Evolutionary conservation across 805 yeast species (phyloP), one percentile per base, ranked within the genome.

Genomic region (Metschnikowia koreensis): DNA sequence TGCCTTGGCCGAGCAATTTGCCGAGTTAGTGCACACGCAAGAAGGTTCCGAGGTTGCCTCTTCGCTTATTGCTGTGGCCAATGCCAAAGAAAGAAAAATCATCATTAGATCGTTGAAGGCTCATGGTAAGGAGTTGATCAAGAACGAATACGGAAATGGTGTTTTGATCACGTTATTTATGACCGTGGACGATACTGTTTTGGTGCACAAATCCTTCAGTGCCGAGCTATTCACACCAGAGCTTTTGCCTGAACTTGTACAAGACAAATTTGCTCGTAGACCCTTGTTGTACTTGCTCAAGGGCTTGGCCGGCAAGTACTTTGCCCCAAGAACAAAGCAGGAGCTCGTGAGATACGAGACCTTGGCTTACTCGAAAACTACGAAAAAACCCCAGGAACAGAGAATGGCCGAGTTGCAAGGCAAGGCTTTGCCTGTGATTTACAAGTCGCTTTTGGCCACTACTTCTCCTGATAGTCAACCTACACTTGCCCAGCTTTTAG

Each of bases 1-100:
- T 55, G 73, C 90, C 41, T 74, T 93, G 55, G 81, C 83, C 48
- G 97, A 92, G 64, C 97, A 91, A 67, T 79, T 90, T 67, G 96
- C 97, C 16, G 97, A 93, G 72, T 79, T 93, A 67, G 97, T 92
- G 33, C 99, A 93, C 68, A 93, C 99, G 0, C 86, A 85, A 49
- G 97, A 92, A 68, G 99, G 99, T 59, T 75, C 93, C 45, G 96
- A 89, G 61, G 97, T 91, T 53, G 97, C 97, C 0, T 83, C 88
- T 61, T 80, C 84, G 31, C 76, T 89, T 56, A 78, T 93, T 53
- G 89, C 97, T 1, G 77, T 79, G 51, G 93, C 97, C 34, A 87
- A 76, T 57, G 97, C 98, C 27, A 93, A 93, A 73, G 97, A 93
- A 72, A 86, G 97, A 76, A 93, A 92, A 71, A 66, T 67, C 46